phyloP scores from a whole-genome alignment of 2,329 filamentous ascomycete genomes.

The Claviceps purpurea region DNA sequence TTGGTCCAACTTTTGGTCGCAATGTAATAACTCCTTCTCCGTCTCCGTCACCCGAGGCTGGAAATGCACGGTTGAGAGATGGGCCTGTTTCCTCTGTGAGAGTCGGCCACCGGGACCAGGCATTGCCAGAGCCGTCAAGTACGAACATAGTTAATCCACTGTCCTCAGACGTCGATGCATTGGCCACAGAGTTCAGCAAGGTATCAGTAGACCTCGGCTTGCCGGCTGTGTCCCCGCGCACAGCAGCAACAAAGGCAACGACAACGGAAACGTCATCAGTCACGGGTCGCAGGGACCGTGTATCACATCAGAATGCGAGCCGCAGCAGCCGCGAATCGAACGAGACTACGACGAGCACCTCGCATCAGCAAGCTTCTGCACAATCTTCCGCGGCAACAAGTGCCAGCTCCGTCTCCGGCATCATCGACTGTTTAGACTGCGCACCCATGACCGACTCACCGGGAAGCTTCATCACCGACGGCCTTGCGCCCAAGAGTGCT shows the following conservation, averaged over 20 bases:
- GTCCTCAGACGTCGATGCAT: conserved; percentile 3
- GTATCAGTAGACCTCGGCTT: conserved; percentile 8
- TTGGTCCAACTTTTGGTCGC: conserved; percentile 13
- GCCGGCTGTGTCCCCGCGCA: conserved; percentile 5
- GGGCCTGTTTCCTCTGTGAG: conserved; percentile 42
- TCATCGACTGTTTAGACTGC: conserved; percentile 33
- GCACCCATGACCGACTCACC: conserved; percentile 32
- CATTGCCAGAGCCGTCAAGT: conserved; percentile 39
- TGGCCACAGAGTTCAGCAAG: conserved; percentile 8
- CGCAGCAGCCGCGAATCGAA: conserved; percentile 42
- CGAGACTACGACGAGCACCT: conserved; percentile 32
- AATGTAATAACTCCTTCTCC: conserved; percentile 25
- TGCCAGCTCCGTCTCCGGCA: conserved; percentile 40
- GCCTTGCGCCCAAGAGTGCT: conserved; percentile 25
- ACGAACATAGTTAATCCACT: conserved; percentile 25
- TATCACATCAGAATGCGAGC: conserved; percentile 23
- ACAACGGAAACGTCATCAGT: conserved; percentile 16
- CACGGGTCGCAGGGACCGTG: conserved; percentile 18
- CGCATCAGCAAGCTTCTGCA: conserved; percentile 33
- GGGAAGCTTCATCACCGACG: conserved; percentile 37
- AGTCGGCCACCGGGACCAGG: conserved; percentile 39
- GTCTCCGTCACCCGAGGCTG: conserved; percentile 14
- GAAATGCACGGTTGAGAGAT: conserved; percentile 31
- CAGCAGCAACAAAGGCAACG: not conserved
- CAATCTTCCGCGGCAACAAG: conserved; percentile 43